phyloP scores from a whole-genome alignment of 1,139 yeast species.

The Hansenula lynferdii region DNA sequence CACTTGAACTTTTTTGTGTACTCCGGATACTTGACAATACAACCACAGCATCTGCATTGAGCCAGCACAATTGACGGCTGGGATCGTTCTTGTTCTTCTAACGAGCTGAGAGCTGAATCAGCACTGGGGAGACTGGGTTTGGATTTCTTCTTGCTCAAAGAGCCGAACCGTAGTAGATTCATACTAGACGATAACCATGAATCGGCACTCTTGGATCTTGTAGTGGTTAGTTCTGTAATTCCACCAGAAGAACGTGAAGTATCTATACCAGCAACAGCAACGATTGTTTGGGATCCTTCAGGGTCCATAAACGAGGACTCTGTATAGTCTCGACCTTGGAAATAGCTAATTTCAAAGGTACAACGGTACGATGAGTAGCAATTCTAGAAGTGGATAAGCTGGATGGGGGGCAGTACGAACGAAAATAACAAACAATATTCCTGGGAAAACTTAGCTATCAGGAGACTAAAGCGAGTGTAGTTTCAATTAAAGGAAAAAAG shows the following conservation, averaged over 20 bases:
- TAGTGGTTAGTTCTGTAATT: not conserved
- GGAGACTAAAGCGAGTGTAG: too few species aligned
- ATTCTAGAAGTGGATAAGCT: not conserved
- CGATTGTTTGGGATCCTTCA: too few species aligned
- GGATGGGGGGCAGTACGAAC: not conserved
- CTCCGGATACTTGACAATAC: conserved; percentile 45
- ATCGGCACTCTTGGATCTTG: too few species aligned
- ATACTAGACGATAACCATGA: not conserved
- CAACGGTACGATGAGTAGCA: not conserved
- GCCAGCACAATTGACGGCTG: conserved; percentile 5
- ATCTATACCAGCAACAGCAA: not conserved
- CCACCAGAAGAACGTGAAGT: not conserved
- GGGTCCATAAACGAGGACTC: too few species aligned
- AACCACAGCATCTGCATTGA: conserved; percentile 56
- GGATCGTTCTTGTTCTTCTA: not conserved
- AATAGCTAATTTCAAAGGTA: too few species aligned
- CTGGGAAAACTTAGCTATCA: not conserved
- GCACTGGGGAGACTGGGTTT: not conserved
- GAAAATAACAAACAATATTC: not conserved
- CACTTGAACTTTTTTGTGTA: conserved; percentile 49
- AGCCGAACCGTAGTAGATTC: conserved; percentile 1
- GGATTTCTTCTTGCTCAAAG: conserved; percentile 1
- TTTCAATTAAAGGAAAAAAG: too few species aligned
- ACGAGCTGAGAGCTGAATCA: not conserved
- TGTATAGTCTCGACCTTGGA: too few species aligned